These are phyloP conservation scores for Phragmites australis DNA, from an alignment of 176 grass and related monocot genomes.

Conservation along the genomic window DNA sequence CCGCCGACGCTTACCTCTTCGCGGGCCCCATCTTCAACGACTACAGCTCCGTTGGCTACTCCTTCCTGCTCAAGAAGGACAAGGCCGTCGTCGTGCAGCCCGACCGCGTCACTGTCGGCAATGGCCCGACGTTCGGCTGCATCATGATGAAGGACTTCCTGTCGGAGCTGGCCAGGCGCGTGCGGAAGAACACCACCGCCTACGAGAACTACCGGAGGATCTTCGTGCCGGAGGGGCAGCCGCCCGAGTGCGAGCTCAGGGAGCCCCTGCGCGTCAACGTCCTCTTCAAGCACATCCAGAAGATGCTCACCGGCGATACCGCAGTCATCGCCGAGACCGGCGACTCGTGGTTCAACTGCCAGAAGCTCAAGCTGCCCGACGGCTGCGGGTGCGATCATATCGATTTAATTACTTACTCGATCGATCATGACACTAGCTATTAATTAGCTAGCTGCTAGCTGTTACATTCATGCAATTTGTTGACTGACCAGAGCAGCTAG, in stretches of 20 bases:
- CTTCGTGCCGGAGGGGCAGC: conserved; percentile 62
- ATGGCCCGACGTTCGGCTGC: conserved; percentile 73
- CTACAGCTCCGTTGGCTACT: conserved; percentile 87
- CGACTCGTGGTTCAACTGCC: conserved; percentile 92
- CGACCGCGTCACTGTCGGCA: conserved; percentile 67
- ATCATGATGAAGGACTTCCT: conserved; percentile 76
- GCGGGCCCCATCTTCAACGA: conserved; percentile 83
- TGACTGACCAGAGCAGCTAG: too few relatives aligned
- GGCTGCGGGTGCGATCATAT: conserved; percentile 78
- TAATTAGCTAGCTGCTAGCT: too few relatives aligned
- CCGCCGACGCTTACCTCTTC: conserved; percentile 76
- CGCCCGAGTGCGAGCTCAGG: conserved; percentile 11
- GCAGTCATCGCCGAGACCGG: conserved; percentile 74
- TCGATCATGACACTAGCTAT: too few relatives aligned
- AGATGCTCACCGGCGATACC: conserved; percentile 49
- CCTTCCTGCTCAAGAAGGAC: conserved; percentile 56
- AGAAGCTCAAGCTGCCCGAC: conserved; percentile 68
- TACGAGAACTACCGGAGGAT: conserved; percentile 68
- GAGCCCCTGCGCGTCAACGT: conserved; percentile 74
- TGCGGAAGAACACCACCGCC: conserved; percentile 58
- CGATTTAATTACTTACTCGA: too few relatives aligned
- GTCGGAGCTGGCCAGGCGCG: conserved; percentile 37
- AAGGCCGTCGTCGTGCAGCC: conserved; percentile 78
- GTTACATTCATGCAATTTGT: too few relatives aligned
- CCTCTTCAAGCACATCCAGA: conserved; percentile 80